Base-by-base conservation (phyloP, 2,329 filamentous ascomycete genomes). In the Cercospora brassicicola region DNA sequence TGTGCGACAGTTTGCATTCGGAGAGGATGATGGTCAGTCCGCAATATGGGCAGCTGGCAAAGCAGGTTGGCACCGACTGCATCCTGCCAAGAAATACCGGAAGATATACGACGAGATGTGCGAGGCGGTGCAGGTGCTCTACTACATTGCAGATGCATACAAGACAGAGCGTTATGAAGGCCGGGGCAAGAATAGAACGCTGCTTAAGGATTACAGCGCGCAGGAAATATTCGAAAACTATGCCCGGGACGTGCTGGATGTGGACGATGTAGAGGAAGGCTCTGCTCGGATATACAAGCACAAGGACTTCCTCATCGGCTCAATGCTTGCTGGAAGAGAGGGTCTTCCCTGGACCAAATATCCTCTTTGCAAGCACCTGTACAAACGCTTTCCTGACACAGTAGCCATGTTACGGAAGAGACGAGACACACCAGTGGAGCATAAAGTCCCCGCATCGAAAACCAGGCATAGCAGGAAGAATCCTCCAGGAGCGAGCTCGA, bases 61-160 rank as follows among this genome's bases (percentile, higher is more conserved):
- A 64, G 85, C 88, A 11, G 90, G 89, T 55, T 92, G 90, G 89
- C 92, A 88, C 75, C 86, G 89, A 74, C 84, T 93, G 51, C 81
- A 81, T 33, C 89, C 91, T 1, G 81, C 85, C n/a, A 75, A 81
- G 9, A 77, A 79, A 2, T 93, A 91, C 76, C 79, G 80, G 61
- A 73, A 79, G 5, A 86, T 87, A 30, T 89, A 86, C 77, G 79
- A 84, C 31, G 81, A 84, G 59, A 90, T 91, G 83, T 83, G 85
- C 62, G 84, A 90, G 75, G 89, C 87, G 1, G 85, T 91, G 11
- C 82, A 84, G 8, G 79, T 91, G 20, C 86, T 92, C 72, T 91
- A 91, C 76, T 85, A 84, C 63, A 76, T 91, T 2, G 80, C 87
- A 48, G 86, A 88, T 63, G 82, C 86, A 9, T 89, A 90, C 73